Percentiles rank a stretch among this genome's conserved stretches.
These are phyloP conservation scores for Davidsoniella virescens DNA, from an alignment of 2,329 filamentous ascomycete species.

Conservation along the genomic window DNA sequence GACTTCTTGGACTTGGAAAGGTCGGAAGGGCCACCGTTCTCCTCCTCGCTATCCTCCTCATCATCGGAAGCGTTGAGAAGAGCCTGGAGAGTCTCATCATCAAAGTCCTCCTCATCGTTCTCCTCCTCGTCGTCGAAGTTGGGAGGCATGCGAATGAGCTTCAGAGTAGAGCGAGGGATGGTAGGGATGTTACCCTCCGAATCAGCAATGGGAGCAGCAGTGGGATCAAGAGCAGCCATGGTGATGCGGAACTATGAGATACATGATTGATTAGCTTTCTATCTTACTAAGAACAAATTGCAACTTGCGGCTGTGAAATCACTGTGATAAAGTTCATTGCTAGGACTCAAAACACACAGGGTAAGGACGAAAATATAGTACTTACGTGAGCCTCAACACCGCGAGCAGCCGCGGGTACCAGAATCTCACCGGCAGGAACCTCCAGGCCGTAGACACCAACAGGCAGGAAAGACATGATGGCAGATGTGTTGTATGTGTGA, in stretches of 20 bases:
- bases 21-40: constrained; percentile 82
- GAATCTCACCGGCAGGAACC: constrained; percentile 69
- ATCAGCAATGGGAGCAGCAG: constrained; percentile 52
- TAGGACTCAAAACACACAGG: neutral
- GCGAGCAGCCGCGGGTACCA: constrained; percentile 55
- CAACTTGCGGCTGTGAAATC: constrained; percentile 11
- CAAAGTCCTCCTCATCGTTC: constrained; percentile 44
- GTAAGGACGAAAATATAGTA: constrained; percentile 16
- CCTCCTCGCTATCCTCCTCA: constrained; percentile 45
- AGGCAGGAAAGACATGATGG: constrained; percentile 39
- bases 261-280: constrained; percentile 18
- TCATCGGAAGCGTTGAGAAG: constrained; percentile 38
- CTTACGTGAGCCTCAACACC: constrained; percentile 75
- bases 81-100: constrained; percentile 46
- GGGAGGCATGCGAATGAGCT: constrained; percentile 64
- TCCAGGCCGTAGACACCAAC: constrained; percentile 85
- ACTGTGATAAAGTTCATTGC: neutral
- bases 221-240: constrained; percentile 95
- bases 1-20: constrained; percentile 67
- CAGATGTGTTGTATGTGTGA: neutral
- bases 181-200: constrained; percentile 43
- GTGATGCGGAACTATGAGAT: constrained; percentile 71
- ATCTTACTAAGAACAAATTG: neutral
- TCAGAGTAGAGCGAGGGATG: constrained; percentile 68
- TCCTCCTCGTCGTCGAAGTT: constrained; percentile 37